Evolutionary conservation across 768 basidiomycete genomes (phyloP).

Genomic region (Brasilioporus rufonigricans): DNA sequence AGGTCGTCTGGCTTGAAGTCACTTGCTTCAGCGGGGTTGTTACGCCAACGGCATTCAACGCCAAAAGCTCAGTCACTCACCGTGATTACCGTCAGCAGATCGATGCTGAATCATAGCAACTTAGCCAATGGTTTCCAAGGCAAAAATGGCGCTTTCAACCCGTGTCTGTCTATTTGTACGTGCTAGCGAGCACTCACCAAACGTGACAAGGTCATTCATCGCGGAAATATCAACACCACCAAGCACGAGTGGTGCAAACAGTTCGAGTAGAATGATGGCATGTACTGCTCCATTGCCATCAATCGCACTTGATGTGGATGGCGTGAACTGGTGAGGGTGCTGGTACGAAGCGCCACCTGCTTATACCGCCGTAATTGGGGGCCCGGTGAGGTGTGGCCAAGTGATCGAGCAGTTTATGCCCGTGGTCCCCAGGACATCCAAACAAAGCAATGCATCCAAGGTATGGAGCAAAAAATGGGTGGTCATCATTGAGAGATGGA

Average conservation of each 20-base stretch:
- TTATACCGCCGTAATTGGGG: background rate
- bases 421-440: background rate
- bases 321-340: background rate
- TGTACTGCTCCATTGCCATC: constrained; percentile 1
- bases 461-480: background rate
- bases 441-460: background rate
- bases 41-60: background rate
- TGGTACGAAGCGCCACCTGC: background rate
- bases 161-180: background rate
- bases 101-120: background rate
- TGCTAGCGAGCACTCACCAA: background rate
- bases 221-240: background rate
- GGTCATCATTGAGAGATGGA: background rate
- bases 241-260: background rate
- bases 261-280: background rate
- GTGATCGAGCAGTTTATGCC: background rate
- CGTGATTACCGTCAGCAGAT: background rate
- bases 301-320: background rate
- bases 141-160: constrained; percentile 1
- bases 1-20: background rate
- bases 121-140: background rate
- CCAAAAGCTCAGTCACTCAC: background rate
- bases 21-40: background rate
- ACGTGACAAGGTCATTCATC: background rate
- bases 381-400: background rate